A percentile compares a stretch with the other conserved stretches of the same genome.
These are phyloP conservation scores for Colletotrichum camelliae DNA, from an alignment of 2,329 filamentous ascomycete species.

Conservation along the genomic window DNA sequence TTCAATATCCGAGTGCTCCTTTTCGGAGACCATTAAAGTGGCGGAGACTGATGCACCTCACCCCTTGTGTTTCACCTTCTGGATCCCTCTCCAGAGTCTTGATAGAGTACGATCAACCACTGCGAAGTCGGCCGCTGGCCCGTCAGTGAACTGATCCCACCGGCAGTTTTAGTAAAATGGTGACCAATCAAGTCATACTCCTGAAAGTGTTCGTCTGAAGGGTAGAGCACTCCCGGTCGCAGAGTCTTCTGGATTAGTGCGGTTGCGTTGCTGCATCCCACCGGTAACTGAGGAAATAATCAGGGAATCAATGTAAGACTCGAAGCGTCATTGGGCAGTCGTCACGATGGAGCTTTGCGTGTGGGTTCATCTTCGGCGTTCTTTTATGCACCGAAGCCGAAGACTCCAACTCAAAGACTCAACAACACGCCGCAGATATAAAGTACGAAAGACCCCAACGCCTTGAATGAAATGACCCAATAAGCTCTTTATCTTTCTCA, in stretches of 20 bases:
- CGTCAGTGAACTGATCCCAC: background rate
- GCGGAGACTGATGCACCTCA: rapidly evolving
- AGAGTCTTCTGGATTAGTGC: background rate
- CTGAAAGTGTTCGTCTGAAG: background rate
- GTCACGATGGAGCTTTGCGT: background rate
- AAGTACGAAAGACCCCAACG: background rate
- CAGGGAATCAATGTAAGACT: background rate
- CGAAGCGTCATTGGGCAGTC: background rate
- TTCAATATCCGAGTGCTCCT: background rate
- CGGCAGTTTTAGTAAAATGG: background rate
- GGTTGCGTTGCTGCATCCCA: background rate
- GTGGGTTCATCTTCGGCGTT: background rate
- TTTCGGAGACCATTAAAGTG: background rate
- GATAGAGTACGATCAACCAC: background rate
- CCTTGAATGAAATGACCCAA: background rate
- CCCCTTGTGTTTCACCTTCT: background rate
- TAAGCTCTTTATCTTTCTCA: background rate
- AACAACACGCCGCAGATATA: background rate
- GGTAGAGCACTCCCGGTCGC: background rate
- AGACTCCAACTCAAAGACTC: background rate
- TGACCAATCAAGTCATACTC: background rate
- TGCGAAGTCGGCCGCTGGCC: background rate
- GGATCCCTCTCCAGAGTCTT: background rate
- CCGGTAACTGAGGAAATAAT: background rate
- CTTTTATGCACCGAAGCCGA: background rate